A percentile compares a stretch with the other conserved stretches of the same genome.
These are phyloP conservation scores for Eucalyptus leucophloia DNA, from an alignment of 345 rosid genomes.

Conservation along the genomic window DNA sequence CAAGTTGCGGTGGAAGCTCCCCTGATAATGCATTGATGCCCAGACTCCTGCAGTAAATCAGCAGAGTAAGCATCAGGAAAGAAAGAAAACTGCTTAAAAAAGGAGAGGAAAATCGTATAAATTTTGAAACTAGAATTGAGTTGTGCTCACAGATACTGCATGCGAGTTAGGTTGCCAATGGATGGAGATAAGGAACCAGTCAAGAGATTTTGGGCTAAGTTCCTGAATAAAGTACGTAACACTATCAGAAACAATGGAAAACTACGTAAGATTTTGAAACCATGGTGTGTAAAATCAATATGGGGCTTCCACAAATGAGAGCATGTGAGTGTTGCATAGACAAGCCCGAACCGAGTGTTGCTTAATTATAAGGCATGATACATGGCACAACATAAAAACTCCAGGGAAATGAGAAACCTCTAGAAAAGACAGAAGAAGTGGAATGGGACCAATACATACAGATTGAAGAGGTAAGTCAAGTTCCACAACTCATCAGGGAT, in stretches of 20 bases:
- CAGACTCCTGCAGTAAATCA: not conserved
- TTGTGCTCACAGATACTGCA: not conserved
- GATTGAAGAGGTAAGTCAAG: conserved; percentile 24
- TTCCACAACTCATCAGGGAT: conserved; percentile 48
- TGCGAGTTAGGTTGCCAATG: not conserved
- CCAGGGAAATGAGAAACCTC: not conserved
- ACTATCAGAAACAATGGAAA: conserved; percentile 18
- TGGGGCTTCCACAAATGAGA: not conserved
- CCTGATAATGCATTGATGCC: conserved; percentile 17
- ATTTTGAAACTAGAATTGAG: not conserved
- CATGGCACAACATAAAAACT: not conserved
- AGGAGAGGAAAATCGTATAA: not conserved
- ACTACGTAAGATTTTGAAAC: not conserved
- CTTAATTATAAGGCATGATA: not conserved
- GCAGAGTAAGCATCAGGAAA: not conserved
- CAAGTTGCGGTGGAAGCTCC: not conserved
- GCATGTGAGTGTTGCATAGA: not conserved
- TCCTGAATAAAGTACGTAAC: conserved; percentile 3
- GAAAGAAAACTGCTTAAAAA: not conserved
- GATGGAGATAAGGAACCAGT: conserved; percentile 7
- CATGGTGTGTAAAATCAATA: not conserved
- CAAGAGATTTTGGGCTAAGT: conserved; percentile 29
- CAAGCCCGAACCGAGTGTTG: not conserved
- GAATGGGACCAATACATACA: conserved; percentile 3
- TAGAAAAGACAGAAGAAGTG: not conserved